Evolutionary conservation across 495 filamentous ascomycete genomes (phyloP).

Genomic region (Xylaria curta): DNA sequence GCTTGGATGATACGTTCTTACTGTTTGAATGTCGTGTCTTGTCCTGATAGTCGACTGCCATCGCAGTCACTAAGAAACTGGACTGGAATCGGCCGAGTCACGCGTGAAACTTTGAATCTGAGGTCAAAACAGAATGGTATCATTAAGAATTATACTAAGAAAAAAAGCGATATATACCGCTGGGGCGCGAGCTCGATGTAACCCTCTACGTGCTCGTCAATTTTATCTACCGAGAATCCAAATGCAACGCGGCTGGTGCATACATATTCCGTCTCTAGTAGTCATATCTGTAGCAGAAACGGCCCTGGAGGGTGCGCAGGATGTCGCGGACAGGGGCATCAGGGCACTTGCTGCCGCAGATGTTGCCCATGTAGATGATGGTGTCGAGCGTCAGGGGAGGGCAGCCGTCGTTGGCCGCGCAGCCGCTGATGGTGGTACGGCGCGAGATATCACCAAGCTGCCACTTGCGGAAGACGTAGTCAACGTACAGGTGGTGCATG

Average conservation of each 20-base stretch:
- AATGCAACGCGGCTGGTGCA: constrained; percentile 19
- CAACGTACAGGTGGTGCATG: constrained; percentile 69
- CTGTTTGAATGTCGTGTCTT: background rate
- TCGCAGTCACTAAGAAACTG: too few species aligned
- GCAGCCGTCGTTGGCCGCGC: constrained; percentile 39
- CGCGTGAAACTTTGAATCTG: background rate
- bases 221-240: background rate
- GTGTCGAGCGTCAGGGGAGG: constrained; percentile 43
- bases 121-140: constrained; percentile 24
- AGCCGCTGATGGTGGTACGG: constrained; percentile 39
- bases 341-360: constrained; percentile 48
- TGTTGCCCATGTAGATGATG: constrained; percentile 44
- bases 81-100: background rate
- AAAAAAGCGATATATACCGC: constrained; percentile 1
- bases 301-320: constrained; percentile 41
- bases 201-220: constrained; percentile 10
- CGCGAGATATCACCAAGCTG: constrained; percentile 46
- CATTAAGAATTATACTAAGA: constrained; percentile 27
- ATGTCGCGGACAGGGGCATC: constrained; percentile 41
- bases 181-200: constrained; percentile 14
- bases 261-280: constrained; percentile 31
- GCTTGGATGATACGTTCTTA: background rate
- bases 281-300: constrained; percentile 42
- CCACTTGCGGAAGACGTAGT: constrained; percentile 71
- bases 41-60: background rate